Evolutionary conservation across 1,284 basidiomycete species (phyloP).

Genomic region (Athelia sp.): DNA sequence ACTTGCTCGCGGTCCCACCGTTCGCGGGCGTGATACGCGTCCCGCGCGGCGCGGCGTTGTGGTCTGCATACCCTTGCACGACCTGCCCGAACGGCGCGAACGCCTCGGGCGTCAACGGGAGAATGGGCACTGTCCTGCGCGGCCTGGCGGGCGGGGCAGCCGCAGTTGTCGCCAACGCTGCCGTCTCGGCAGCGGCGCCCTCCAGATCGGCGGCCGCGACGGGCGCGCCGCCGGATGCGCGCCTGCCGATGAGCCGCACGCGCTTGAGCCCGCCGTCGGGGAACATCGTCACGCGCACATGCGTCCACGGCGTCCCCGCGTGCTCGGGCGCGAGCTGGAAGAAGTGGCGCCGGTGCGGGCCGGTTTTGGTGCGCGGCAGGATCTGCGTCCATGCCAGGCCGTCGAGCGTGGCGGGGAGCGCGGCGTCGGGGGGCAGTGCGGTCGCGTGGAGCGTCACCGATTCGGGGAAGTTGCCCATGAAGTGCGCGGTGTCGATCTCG

Average conservation of each 20-base stretch:
- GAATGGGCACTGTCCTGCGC: constrained; percentile 44
- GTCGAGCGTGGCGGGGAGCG: constrained; percentile 33
- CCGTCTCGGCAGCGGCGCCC: constrained; percentile 3
- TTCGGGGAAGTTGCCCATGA: constrained; percentile 95
- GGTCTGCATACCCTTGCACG: constrained; percentile 76
- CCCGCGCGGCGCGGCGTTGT: constrained; percentile 58
- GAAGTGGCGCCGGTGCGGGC: constrained; percentile 87
- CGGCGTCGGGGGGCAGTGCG: constrained; percentile 35
- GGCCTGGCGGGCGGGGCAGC: constrained; percentile 1
- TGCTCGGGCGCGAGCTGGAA: constrained; percentile 75
- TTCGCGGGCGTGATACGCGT: constrained; percentile 78
- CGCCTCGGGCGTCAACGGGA: constrained; percentile 77
- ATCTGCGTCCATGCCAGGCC: constrained; percentile 70
- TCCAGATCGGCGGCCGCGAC: constrained; percentile 4
- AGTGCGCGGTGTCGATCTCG: constrained; percentile 93
- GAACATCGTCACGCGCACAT: constrained; percentile 86
- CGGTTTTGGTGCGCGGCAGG: constrained; percentile 75
- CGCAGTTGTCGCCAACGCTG: constrained; percentile 3
- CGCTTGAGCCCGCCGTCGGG: constrained; percentile 97
- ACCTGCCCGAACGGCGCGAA: constrained; percentile 85
- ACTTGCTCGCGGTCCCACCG: constrained; percentile 84
- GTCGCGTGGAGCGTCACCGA: constrained; percentile 81
- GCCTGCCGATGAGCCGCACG: constrained; percentile 76
- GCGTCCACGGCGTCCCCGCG: constrained; percentile 58
- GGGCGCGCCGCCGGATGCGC: constrained; percentile 23